These are phyloP conservation scores for Irpex sp. DNA, from an alignment of 1,284 basidiomycete species.

Conservation along the genomic window DNA sequence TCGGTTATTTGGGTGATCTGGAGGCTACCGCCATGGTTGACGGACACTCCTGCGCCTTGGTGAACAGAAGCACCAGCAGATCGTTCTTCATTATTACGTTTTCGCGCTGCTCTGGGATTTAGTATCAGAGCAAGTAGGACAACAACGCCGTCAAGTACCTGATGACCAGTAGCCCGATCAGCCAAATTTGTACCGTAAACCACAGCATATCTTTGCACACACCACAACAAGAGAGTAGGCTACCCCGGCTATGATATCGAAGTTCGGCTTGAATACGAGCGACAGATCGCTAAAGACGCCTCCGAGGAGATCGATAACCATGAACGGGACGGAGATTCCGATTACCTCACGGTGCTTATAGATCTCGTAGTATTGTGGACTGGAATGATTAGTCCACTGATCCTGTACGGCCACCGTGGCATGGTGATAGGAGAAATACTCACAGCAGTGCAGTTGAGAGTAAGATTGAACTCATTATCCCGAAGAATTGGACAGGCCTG, in stretches of 20 bases:
- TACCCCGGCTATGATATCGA: conserved; percentile 77
- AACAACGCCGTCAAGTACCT: conserved; percentile 33
- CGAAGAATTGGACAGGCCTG: conserved; percentile 67
- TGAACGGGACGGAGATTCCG: conserved; percentile 80
- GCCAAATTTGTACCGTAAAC: background rate
- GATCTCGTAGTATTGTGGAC: conserved; percentile 76
- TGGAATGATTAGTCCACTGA: conserved; percentile 13
- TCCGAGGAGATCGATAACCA: conserved; percentile 77
- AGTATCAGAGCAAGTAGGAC: conserved; percentile 31
- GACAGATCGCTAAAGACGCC: conserved; percentile 80
- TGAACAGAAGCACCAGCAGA: background rate
- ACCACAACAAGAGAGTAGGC: conserved; percentile 71
- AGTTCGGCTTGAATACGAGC: conserved; percentile 71
- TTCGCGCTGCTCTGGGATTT: conserved; percentile 35
- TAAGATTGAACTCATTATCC: conserved; percentile 69
- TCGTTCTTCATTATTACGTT: conserved; percentile 35
- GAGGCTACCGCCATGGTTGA: no score
- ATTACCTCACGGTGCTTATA: conserved; percentile 75
- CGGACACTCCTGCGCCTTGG: background rate
- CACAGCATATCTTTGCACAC: background rate
- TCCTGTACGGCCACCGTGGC: background rate
- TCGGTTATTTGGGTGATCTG: no score
- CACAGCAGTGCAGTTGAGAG: conserved; percentile 71
- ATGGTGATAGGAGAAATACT: conserved; percentile 25
- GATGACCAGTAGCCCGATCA: background rate